phyloP scores from a whole-genome alignment of 2,329 filamentous ascomycete species.

The Colletotrichum sp. region DNA sequence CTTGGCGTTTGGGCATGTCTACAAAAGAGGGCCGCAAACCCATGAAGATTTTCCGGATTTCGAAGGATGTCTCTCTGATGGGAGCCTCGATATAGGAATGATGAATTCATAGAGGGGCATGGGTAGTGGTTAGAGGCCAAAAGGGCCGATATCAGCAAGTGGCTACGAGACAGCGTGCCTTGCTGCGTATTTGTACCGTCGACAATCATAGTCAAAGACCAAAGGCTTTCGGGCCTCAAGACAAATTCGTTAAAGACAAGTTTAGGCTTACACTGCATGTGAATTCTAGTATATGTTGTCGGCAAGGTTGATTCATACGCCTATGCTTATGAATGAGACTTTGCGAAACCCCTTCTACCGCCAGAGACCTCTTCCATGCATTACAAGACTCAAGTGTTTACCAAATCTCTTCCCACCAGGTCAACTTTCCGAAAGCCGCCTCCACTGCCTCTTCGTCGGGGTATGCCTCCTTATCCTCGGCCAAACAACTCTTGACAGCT shows the following conservation, averaged over 20 bases:
- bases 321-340: background rate
- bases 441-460: constrained; percentile 42
- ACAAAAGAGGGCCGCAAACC: background rate
- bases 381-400: constrained; percentile 27
- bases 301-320: background rate
- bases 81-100: background rate
- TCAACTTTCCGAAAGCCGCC: constrained; percentile 37
- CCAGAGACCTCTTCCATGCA: background rate
- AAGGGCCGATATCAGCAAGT: background rate
- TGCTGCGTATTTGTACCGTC: background rate
- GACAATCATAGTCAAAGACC: background rate
- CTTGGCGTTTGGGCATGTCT: background rate
- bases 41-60: background rate
- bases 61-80: background rate
- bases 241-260: background rate
- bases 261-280: background rate
- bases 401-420: constrained; percentile 67
- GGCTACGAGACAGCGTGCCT: background rate
- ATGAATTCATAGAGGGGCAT: background rate
- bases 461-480: constrained; percentile 37
- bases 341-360: background rate
- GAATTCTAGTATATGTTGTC: background rate
- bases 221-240: background rate
- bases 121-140: background rate
- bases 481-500: constrained; percentile 55